A percentile compares a stretch with the other conserved stretches of the same genome.
These are phyloP conservation scores for Avena sativa DNA, from an alignment of 176 grass and related monocot genomes.

Conservation along the genomic window DNA sequence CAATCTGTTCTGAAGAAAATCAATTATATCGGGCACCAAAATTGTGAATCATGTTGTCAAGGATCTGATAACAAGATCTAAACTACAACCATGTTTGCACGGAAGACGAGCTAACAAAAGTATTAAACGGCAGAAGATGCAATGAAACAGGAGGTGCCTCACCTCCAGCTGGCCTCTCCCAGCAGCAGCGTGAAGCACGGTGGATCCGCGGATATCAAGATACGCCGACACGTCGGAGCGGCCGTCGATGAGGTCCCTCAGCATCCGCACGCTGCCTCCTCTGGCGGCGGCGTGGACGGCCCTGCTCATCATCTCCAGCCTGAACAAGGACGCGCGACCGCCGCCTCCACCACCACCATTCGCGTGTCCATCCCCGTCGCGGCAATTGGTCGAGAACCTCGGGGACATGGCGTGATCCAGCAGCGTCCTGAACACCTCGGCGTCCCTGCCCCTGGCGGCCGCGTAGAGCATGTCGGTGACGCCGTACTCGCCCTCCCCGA, in stretches of 20 bases:
- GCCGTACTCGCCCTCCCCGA: conserved; percentile 95
- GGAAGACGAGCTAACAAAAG: not conserved
- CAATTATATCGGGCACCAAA: not conserved
- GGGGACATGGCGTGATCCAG: conserved; percentile 74
- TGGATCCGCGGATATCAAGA: conserved; percentile 76
- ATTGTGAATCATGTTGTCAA: not conserved
- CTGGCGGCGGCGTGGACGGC: conserved; percentile 79
- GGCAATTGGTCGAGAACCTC: conserved; percentile 53
- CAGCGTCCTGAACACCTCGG: conserved; percentile 66
- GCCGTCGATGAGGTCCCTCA: conserved; percentile 65
- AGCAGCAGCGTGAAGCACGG: conserved; percentile 83
- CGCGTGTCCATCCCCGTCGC: conserved; percentile 27
- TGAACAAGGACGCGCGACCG: conserved; percentile 52
- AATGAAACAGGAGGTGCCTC: conserved; percentile 40
- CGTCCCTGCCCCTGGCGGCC: conserved; percentile 65
- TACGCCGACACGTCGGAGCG: conserved; percentile 60
- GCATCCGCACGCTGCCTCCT: conserved; percentile 79
- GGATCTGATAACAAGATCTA: not conserved
- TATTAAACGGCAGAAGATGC: not conserved
- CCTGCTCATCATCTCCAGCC: conserved; percentile 79
- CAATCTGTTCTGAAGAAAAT: not conserved
- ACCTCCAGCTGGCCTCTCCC: conserved; percentile 87
- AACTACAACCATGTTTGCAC: not conserved
- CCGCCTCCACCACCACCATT: not conserved
- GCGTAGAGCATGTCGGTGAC: conserved; percentile 94